Base-by-base conservation (phyloP, 75 land plant species). In the Ceratopteris richardii region DNA sequence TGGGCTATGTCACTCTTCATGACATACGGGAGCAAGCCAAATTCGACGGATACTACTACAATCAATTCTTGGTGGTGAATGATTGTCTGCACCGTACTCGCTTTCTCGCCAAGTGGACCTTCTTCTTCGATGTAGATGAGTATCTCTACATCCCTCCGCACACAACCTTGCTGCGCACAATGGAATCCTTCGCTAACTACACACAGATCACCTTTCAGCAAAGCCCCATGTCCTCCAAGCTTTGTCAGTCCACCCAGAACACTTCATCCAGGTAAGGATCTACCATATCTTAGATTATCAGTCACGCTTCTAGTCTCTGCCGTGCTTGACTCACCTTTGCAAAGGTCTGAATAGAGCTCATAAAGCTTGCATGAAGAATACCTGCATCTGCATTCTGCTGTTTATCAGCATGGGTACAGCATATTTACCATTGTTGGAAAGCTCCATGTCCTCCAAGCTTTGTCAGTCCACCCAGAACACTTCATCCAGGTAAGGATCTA, bases 71-170 rank as follows among this genome's bases (percentile, higher is more conserved):
- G 61, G 78, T 90, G 48, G 91, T 86, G 48, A 90, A 90, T 44
- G 96, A 90, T 40, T 90, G 96, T 64, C 48, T 90, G 57, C 90
- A 85, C 44, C 72, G 96, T n/a, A 76, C 81, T 46, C 60, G 72
- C 16, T 69, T 62, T 64, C 67, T 80, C 24, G 77, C 96, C 0
- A 84, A 81, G 17, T 90, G 96, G 96, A 83, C 82, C 1, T 90
- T 90, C 65, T 90, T 61, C 62, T 90, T 90, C 41, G 96, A 90
- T 53, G 87, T 90, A 23, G 96, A 90, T 54, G 96, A 90, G 80
- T 90, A 74, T 51, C 43, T 90, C 2, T 83, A 74, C 56, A 20
- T 81, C 20, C 87, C 91, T 0, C 56, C 56, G 1, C 50, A 69
- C 27, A 58, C 31, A 0, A 75, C 66, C 18, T 54, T 89, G 24